Evolutionary conservation across 371 early-diverging fungal genomes (phyloP), one percentile per base, ranked within the genome.

Genomic region (Mucor plumbeus): DNA sequence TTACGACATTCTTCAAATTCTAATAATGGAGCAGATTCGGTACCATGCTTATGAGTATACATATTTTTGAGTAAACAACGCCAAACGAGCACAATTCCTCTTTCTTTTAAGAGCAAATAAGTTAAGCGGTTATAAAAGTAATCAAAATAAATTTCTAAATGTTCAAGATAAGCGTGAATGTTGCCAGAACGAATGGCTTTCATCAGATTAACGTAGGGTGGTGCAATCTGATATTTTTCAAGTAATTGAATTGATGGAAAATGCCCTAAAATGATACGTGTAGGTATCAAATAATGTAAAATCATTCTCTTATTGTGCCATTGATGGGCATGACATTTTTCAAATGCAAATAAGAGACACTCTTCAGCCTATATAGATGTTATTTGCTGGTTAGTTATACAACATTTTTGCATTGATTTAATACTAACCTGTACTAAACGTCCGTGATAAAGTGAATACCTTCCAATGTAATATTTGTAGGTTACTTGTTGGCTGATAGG

Each of bases 401-500:
- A 59, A 17, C 1, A 38, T 9, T 9, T 9, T 7, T 9, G 38
- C 38, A 38, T 38, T 11, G 38, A 1, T 38, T 14, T n/a, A 1
- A 34, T 7, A 38, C 38, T 38, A 58, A 82, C 82, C 74, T 69
- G 69, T 38, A 69, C 63, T 11, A 84, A 43, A 59, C 70, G 69
- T 26, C 75, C 75, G 15, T 85, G 75, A 53, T 79, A 85, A 11
- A 85, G 76, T 2, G 74, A 56, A 62, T 85, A 86, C 19, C 88
- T 77, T 3, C 88, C 88, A 8, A 84, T 66, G 61, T 88, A 88
- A 57, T 85, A 88, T 7, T 77, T 80, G 53, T 86, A 81, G 0
- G 86, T 83, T 6, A 88, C 86, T 69, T 85, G 88, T 41, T 88
- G 79, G 13, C 79, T 73, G 64, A 84, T 82, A 0, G 85, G 86